These are phyloP conservation scores for Ramaria rubella DNA, from an alignment of 768 basidiomycete genomes.

Conservation along the genomic window DNA sequence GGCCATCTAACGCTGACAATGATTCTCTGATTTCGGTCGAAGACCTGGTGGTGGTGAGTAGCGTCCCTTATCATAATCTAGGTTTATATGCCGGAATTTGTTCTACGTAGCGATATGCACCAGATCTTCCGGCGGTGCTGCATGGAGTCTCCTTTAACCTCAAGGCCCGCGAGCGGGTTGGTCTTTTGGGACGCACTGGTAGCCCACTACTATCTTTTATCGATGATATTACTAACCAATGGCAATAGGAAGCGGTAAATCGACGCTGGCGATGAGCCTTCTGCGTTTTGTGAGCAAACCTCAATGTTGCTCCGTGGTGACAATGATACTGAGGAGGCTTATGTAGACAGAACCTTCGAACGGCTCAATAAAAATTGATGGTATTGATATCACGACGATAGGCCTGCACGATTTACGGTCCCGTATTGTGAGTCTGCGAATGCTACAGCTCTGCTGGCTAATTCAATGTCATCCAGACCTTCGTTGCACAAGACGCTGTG, in stretches of 20 bases:
- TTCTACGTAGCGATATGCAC: constrained; percentile 57
- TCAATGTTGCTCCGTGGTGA: background rate
- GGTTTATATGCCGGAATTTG: constrained; percentile 11
- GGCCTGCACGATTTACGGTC: constrained; percentile 81
- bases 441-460: constrained; percentile 17
- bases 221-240: background rate
- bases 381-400: constrained; percentile 81
- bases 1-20: constrained; percentile 68
- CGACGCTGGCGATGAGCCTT: constrained; percentile 80
- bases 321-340: background rate
- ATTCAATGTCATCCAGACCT: constrained; percentile 23
- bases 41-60: constrained; percentile 50
- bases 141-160: constrained; percentile 69
- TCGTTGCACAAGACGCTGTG: constrained; percentile 40
- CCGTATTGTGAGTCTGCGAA: constrained; percentile 17
- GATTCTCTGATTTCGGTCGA: constrained; percentile 60
- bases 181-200: constrained; percentile 76
- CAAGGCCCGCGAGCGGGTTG: constrained; percentile 65
- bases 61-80: constrained; percentile 4
- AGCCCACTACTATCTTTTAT: constrained; percentile 9
- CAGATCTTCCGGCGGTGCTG: constrained; percentile 76
- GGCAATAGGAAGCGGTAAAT: constrained; percentile 62
- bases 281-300: constrained; percentile 60
- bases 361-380: constrained; percentile 78
- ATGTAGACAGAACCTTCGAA: constrained; percentile 61